Conservation (phyloP, 331 rosid species). For the Cydonia oblonga region DNA sequence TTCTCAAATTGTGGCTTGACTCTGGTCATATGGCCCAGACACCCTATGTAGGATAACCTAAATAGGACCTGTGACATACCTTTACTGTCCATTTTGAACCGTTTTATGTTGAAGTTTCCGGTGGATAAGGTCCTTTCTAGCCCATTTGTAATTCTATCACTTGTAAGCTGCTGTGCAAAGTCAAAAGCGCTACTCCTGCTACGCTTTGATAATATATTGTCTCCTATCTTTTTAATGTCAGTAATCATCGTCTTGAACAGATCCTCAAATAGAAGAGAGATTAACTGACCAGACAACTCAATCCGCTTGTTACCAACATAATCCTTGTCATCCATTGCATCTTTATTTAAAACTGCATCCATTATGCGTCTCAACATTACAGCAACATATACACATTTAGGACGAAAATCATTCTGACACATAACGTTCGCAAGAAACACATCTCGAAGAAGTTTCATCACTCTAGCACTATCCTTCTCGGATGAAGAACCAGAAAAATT, state of each 20-base stretch:
- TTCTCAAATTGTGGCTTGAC: constrained; percentile 84
- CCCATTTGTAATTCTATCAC: constrained; percentile 36
- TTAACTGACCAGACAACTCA: constrained; percentile 86
- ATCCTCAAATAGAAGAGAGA: constrained; percentile 92
- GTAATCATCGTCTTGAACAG: constrained; percentile 72
- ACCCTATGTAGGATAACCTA: constrained; percentile 66
- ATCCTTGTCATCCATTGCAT: constrained; percentile 97
- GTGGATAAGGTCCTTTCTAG: constrained; percentile 77
- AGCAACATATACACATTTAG: constrained; percentile 82
- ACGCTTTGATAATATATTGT: constrained; percentile 37
- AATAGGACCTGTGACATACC: constrained; percentile 87
- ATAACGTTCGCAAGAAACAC: constrained; percentile 78
- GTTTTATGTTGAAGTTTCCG: constrained; percentile 61
- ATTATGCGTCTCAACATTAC: constrained; percentile 82
- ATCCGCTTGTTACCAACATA: constrained; percentile 93
- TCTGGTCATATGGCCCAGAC: constrained; percentile 83
- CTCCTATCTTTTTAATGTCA: constrained; percentile 26
- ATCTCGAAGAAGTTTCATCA: constrained; percentile 43
- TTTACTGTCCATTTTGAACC: constrained; percentile 68
- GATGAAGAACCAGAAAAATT: constrained; percentile 21
- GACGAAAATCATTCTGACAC: constrained; percentile 46
- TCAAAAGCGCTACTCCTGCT: constrained; percentile 58
- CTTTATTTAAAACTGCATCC: constrained; percentile 84
- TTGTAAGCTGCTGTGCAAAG: constrained; percentile 29
- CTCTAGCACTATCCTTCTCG: constrained; percentile 66